Base-by-base conservation (phyloP, 164 flowering plant genomes). In the Cinnamomum chago region DNA sequence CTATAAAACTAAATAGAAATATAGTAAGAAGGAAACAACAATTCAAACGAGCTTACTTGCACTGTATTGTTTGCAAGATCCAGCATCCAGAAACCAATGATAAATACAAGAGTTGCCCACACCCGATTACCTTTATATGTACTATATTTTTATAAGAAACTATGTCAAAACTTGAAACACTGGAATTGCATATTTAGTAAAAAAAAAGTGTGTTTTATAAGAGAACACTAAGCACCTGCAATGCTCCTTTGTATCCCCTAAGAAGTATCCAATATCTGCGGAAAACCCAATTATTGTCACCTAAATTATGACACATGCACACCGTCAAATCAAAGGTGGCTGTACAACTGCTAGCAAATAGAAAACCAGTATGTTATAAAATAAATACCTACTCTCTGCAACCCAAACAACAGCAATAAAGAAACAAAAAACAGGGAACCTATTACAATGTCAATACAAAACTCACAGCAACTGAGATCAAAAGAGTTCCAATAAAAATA, bases 1-100 rank as follows among this genome's bases (percentile, higher is more conserved):
- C 47, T 27, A 66, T 28, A 12, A 23, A 20, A 51, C 6, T 62
- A 40, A 17, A 9, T 23, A 3, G 2, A 40, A 62, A 72, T 50
- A 35, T 17, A 71, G 17, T 70, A 52, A 58, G 12, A 60, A 68
- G 24, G 74, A 68, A 78, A 25, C 15, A 65, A 75, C 24, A 10
- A 68, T 12, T 50, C 60, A 14, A 33, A 82, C 13, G 72, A 72
- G 69, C 80, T 79, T 73, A 92, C 99, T 89, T 96, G 99, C 68
- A 96, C 99, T 22, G 98, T 96, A 78, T 96, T 96, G 78, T 96
- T 96, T n/a, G 99, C 98, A 83, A 96, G 97, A 86, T 96, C 99
- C 75, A 96, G 89, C 97, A 96, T 83, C 99, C 99, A 96, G 78
- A 96, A 96, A 33, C 99, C 99, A 81, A 94, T 78, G 67, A 96